Conservation (phyloP, 2,329 filamentous ascomycete species). For the Penicillium sp. region DNA sequence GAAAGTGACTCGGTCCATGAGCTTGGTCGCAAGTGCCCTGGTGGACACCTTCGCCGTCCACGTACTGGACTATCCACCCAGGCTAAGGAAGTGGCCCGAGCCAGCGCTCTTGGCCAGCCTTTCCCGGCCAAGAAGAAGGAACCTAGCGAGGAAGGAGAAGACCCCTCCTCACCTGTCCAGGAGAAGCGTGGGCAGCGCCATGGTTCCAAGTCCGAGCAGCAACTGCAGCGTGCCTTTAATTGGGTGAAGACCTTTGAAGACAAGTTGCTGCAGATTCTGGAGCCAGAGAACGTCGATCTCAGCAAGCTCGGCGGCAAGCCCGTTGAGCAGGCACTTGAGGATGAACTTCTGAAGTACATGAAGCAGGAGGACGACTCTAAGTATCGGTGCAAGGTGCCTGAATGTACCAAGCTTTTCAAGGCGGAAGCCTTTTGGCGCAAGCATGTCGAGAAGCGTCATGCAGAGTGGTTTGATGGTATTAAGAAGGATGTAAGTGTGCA, state of each 20-base stretch:
- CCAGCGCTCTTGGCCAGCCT: conserved; percentile 75
- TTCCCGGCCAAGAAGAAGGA: conserved; percentile 81
- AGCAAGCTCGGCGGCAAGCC: conserved; percentile 87
- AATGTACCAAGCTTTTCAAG: conserved; percentile 96
- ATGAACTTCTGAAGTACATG: conserved; percentile 81
- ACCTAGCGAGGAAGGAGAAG: conserved; percentile 60
- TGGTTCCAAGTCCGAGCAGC: conserved; percentile 77
- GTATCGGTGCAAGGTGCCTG: conserved; percentile 92
- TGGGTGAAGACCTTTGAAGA: conserved; percentile 99
- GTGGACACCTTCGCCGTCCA: conserved; percentile 91
- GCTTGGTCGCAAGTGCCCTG: conserved; percentile 90
- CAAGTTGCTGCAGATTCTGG: conserved; percentile 87
- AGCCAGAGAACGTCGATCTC: conserved; percentile 82
- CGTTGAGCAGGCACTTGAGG: conserved; percentile 78
- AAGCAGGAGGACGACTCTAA: conserved; percentile 98
- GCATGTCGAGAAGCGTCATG: conserved; percentile 93
- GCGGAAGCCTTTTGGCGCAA: conserved; percentile 97
- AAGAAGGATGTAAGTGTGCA: conserved; percentile 72
- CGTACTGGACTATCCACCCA: conserved; percentile 78
- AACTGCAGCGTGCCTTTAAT: conserved; percentile 91
- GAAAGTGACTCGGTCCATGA: conserved; percentile 97
- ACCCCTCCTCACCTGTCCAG: conserved; percentile 61
- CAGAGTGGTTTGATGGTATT: conserved; percentile 78
- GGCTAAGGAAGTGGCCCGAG: conserved; percentile 79
- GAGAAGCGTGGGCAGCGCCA: conserved; percentile 72